Evolutionary conservation across 495 filamentous ascomycete genomes (phyloP).

Genomic region (Aspergillus sparsus): DNA sequence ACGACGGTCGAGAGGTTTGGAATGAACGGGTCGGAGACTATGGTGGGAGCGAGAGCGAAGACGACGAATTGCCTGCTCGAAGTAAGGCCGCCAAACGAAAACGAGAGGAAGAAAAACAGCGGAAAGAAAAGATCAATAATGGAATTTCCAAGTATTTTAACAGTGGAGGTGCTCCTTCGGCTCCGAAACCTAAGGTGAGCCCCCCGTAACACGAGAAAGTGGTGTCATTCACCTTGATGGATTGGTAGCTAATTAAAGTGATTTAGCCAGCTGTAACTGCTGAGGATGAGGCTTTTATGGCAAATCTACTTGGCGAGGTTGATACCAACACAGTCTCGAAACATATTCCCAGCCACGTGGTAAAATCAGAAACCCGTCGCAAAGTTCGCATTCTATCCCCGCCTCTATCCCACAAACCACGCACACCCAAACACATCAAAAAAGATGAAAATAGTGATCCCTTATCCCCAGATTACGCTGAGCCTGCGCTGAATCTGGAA

Average conservation of each 20-base stretch:
- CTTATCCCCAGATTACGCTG: conserved; percentile 32
- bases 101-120: conserved; percentile 83
- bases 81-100: conserved; percentile 82
- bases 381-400: conserved; percentile 83
- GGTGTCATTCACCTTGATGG: background rate
- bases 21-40: conserved; percentile 62
- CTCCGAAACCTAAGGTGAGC: conserved; percentile 77
- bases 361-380: conserved; percentile 71
- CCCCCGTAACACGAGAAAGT: background rate
- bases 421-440: conserved; percentile 46
- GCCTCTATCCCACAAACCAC: conserved; percentile 52
- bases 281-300: conserved; percentile 85
- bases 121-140: conserved; percentile 82
- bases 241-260: conserved; percentile 10
- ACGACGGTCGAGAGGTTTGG: conserved; percentile 98
- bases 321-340: conserved; percentile 74
- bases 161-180: conserved; percentile 63
- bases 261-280: conserved; percentile 59
- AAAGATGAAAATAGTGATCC: conserved; percentile 47
- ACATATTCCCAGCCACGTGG: conserved; percentile 52
- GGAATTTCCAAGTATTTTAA: conserved; percentile 94
- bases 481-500: conserved; percentile 40
- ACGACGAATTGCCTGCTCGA: conserved; percentile 62
- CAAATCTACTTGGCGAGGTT: conserved; percentile 81
- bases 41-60: conserved; percentile 67